phyloP scores from a whole-genome alignment of 1,284 basidiomycete species.

The Omphalotus olearius region DNA sequence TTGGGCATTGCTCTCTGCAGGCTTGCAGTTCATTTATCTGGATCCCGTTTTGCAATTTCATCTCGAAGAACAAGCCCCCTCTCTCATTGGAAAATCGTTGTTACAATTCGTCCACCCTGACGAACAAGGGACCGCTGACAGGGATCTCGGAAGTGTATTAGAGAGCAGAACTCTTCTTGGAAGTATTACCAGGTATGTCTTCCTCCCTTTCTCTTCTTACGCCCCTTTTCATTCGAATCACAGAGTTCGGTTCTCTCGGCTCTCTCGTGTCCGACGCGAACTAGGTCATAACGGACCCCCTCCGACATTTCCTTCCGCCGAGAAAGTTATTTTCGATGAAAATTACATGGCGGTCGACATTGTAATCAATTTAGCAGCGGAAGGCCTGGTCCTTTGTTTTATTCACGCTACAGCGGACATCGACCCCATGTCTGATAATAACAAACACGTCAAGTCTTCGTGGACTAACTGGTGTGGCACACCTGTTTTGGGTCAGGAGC shows the following conservation, averaged over 20 bases:
- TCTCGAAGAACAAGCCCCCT: slow-evolving; percentile 66
- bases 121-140: slow-evolving; percentile 74
- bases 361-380: slow-evolving; percentile 92
- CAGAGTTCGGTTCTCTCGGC: slow-evolving; percentile 74
- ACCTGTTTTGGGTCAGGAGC: slow-evolving; percentile 48
- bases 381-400: slow-evolving; percentile 90
- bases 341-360: slow-evolving; percentile 89
- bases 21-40: slow-evolving; percentile 82
- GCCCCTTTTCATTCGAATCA: slow-evolving; percentile 14
- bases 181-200: slow-evolving; percentile 79
- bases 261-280: slow-evolving; percentile 62
- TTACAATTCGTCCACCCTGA: slow-evolving; percentile 89
- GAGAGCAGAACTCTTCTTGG: slow-evolving; percentile 83
- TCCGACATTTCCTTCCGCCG: slow-evolving; percentile 56
- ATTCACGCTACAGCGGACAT: slow-evolving; percentile 86
- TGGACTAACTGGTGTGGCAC: slow-evolving; percentile 98
- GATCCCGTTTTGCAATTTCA: slow-evolving; percentile 83
- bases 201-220: neutral
- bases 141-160: slow-evolving; percentile 77
- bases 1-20: slow-evolving; percentile 70
- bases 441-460: slow-evolving; percentile 67
- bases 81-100: slow-evolving; percentile 72
- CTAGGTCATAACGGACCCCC: slow-evolving; percentile 58
- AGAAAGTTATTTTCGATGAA: slow-evolving; percentile 68
- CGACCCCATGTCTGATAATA: slow-evolving; percentile 73